Evolutionary conservation across 2,329 filamentous ascomycete genomes (phyloP).

Genomic region (Didymella pomorum): DNA sequence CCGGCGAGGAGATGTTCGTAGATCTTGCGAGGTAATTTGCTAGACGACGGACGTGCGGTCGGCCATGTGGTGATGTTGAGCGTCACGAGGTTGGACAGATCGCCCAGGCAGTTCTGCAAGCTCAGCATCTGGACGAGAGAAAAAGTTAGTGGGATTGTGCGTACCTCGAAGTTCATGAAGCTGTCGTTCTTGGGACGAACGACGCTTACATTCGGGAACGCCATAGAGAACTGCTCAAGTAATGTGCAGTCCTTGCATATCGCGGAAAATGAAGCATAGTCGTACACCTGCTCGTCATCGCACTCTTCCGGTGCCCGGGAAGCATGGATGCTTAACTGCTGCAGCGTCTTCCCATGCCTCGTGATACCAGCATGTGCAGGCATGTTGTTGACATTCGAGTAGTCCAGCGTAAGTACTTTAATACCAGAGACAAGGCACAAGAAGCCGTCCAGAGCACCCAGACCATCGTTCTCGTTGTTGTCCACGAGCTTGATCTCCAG

Average conservation of each 20-base stretch:
- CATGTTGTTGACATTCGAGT: constrained; percentile 52
- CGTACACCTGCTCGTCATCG: constrained; percentile 56
- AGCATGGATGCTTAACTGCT: constrained; percentile 56
- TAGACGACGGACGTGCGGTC: constrained; percentile 52
- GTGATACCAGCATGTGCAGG: constrained; percentile 55
- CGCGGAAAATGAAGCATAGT: constrained; percentile 54
- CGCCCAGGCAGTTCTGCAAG: constrained; percentile 46
- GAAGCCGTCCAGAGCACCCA: constrained; percentile 58
- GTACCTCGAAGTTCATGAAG: constrained; percentile 55
- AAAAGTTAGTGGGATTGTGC: neutral
- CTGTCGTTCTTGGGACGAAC: constrained; percentile 52
- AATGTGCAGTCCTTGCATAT: constrained; percentile 56
- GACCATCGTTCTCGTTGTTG: constrained; percentile 56
- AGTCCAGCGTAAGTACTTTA: constrained; percentile 55
- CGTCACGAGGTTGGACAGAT: constrained; percentile 54
- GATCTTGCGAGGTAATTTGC: constrained; percentile 52
- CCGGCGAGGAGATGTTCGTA: constrained; percentile 57
- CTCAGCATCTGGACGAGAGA: neutral
- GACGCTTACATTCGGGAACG: constrained; percentile 56
- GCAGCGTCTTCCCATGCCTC: constrained; percentile 57
- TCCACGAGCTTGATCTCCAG: constrained; percentile 59
- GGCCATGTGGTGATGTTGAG: constrained; percentile 61
- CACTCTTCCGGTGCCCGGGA: constrained; percentile 46
- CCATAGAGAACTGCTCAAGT: constrained; percentile 58
- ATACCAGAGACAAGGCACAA: constrained; percentile 57